Conservation (phyloP, 1,284 basidiomycete genomes). For the Malassezia psittaci region DNA sequence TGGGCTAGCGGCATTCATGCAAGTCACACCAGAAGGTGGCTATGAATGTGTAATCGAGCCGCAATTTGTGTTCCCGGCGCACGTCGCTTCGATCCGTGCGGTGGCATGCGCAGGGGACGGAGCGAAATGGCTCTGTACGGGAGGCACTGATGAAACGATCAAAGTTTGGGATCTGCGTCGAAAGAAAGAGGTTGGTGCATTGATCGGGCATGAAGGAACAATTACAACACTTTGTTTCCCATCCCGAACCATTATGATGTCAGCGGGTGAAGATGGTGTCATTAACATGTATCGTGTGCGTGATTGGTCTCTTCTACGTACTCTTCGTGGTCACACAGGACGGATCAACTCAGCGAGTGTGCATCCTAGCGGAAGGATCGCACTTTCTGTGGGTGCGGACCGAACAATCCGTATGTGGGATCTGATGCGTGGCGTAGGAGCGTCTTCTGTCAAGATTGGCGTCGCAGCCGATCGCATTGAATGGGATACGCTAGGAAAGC, state of each 20-base stretch:
- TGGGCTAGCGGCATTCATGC: conserved; percentile 65
- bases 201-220: conserved; percentile 87
- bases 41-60: conserved; percentile 53
- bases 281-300: conserved; percentile 79
- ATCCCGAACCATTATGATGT: conserved; percentile 74
- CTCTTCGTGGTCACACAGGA: conserved; percentile 83
- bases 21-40: conserved; percentile 38
- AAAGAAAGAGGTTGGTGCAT: conserved; percentile 78
- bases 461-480: conserved; percentile 32
- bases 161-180: conserved; percentile 93
- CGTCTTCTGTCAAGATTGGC: conserved; percentile 64
- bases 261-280: conserved; percentile 67
- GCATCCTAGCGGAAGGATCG: conserved; percentile 83
- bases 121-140: conserved; percentile 82
- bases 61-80: conserved; percentile 90
- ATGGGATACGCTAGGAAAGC: conserved; percentile 30
- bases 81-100: conserved; percentile 80
- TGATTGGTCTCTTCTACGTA: conserved; percentile 81
- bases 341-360: conserved; percentile 78
- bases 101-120: conserved; percentile 57
- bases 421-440: conserved; percentile 82
- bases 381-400: conserved; percentile 80
- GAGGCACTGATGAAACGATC: conserved; percentile 84
- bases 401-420: conserved; percentile 93
- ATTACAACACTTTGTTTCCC: conserved; percentile 82